Evolutionary conservation across 257 asterid genomes (phyloP).

Genomic region (Cinchona pubescens): DNA sequence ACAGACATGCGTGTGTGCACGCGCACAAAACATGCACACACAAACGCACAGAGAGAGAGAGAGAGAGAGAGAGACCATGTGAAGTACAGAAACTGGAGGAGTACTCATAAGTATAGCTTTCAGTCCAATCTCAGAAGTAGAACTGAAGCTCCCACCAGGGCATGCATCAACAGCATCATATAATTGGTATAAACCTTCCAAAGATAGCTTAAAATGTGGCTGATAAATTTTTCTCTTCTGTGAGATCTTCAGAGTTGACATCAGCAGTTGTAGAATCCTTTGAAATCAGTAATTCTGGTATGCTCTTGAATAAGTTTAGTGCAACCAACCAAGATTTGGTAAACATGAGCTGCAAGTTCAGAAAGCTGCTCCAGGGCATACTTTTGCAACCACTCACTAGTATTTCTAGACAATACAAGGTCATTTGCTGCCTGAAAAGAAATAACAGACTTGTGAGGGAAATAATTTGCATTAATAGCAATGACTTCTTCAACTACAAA

Average conservation of each 20-base stretch:
- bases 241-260: slow-evolving; percentile 61
- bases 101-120: slow-evolving; percentile 69
- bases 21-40: not conserved
- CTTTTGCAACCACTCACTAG: slow-evolving; percentile 68
- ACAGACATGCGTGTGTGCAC: too few relatives aligned
- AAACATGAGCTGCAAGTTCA: slow-evolving; percentile 64
- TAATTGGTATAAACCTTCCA: slow-evolving; percentile 51
- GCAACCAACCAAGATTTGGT: slow-evolving; percentile 51
- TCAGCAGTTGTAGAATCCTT: slow-evolving; percentile 57
- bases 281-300: slow-evolving; percentile 34
- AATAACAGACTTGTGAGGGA: slow-evolving; percentile 4
- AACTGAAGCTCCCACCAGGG: slow-evolving; percentile 35
- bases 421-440: slow-evolving; percentile 50
- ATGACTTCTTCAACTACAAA: slow-evolving; percentile 2
- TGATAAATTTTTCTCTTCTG: slow-evolving; percentile 71
- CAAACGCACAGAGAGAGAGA: slow-evolving; percentile 12
- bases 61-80: slow-evolving; percentile 46
- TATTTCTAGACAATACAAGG: slow-evolving; percentile 48
- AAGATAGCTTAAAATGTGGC: slow-evolving; percentile 69
- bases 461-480: slow-evolving; percentile 1
- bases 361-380: slow-evolving; percentile 84
- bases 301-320: slow-evolving; percentile 39
- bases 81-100: slow-evolving; percentile 58
- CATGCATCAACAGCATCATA: slow-evolving; percentile 55
- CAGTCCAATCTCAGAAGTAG: slow-evolving; percentile 57